Evolutionary conservation across 2,329 filamentous ascomycete species (phyloP), one percentile per base, ranked within the genome.

Genomic region (Penicillium brevicompactum): DNA sequence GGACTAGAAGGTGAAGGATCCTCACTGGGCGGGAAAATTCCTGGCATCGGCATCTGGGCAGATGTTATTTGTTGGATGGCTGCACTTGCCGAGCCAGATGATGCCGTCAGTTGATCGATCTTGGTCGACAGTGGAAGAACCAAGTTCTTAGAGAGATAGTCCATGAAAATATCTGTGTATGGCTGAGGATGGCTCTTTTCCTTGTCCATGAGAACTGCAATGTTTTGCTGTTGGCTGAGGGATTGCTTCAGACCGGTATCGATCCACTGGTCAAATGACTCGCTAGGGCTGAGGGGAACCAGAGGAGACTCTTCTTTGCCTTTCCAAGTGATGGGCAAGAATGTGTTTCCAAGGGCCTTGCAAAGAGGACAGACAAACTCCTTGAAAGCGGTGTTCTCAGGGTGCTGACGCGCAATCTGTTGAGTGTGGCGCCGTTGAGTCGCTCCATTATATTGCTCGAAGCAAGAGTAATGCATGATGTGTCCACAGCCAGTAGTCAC

Each of bases 401-500:
- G 94, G 65, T 97, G 94, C 65, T 96, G 91, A 13, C 94, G 85
- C 7, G 94, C 92, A 72, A 99, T 96, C 71, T 99, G 94, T 66
- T 94, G 91, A 18, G 84, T 85, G 70, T 99, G 95, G 38, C 94
- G 85, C 57, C 92, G 84, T 50, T 87, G 82, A 0, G 91, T 96
- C 4, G 93, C 91, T 44, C 90, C 85, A 61, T 91, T 89, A 69
- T 97, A 99, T 40, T 89, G 85, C 67, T 97, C 92, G 70, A 99
- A 99, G 75, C 94, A 99, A 63, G 85, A 87, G 71, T 90, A 97
- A 73, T 99, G 94, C 94, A 99, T 99, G 68, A 99, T 95, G 72
- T 99, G 94, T 2, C 94, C 94, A 73, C 94, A 99, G 9, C 93
- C 91, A 34, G 90, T 90, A 10, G 92, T 90, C 1, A 97, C 88